Evolutionary conservation across 306 rosid species (phyloP).

Genomic region (Rubus parviflorus): DNA sequence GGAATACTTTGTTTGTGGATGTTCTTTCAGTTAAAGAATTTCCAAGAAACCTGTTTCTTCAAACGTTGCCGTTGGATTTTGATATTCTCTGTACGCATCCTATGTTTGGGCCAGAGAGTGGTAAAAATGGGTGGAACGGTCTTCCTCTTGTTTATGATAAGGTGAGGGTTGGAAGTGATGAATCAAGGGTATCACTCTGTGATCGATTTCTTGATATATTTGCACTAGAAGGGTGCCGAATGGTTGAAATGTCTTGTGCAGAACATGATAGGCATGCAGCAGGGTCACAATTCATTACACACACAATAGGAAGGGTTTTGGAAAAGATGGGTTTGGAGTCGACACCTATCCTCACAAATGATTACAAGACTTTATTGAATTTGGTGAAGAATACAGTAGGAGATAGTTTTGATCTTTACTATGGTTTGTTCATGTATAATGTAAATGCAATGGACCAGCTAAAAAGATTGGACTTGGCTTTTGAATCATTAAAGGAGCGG

Average conservation of each 20-base stretch:
- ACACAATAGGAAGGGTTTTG: not conserved
- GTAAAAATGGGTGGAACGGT: not conserved
- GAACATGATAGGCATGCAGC: slow-evolving; percentile 8
- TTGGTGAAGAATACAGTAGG: slow-evolving; percentile 2
- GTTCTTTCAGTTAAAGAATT: slow-evolving; percentile 11
- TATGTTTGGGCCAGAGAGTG: slow-evolving; percentile 15
- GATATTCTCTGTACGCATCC: slow-evolving; percentile 12
- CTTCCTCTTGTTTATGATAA: slow-evolving; percentile 3
- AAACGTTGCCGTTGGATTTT: not conserved
- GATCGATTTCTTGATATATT: slow-evolving; percentile 5
- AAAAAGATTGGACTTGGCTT: not conserved
- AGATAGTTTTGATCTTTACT: slow-evolving; percentile 5
- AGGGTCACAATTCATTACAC: not conserved
- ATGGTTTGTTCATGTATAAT: slow-evolving; percentile 1
- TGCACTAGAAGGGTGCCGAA: not conserved
- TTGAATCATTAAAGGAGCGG: not conserved
- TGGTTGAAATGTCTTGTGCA: slow-evolving; percentile 11
- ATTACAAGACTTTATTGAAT: not conserved
- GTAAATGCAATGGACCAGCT: not conserved
- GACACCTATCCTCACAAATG: not conserved
- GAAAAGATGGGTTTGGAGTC: not conserved
- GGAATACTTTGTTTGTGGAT: not conserved
- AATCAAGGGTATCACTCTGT: not conserved
- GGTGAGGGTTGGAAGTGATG: not conserved
- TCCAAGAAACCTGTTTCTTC: not conserved